Percentiles rank a stretch among this genome's conserved stretches.
Evolutionary conservation across 345 rosid species (phyloP).

Genomic region (Firmiana major): DNA sequence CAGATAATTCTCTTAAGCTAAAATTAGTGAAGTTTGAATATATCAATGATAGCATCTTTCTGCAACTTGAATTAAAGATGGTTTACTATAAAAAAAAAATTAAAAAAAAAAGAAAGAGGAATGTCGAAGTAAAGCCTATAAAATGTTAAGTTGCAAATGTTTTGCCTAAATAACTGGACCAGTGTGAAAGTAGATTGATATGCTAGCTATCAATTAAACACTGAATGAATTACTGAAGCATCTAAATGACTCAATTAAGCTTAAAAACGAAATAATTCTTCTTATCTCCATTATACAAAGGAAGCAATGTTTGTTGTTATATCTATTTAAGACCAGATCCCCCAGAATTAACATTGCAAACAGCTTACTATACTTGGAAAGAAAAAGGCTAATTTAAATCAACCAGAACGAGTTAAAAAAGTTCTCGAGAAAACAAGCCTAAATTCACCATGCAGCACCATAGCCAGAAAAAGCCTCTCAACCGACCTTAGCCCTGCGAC

Average conservation of each 20-base stretch:
- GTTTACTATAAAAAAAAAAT: neutral
- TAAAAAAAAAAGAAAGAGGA: no score
- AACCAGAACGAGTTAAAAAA: neutral
- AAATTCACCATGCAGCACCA: neutral
- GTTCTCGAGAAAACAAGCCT: neutral
- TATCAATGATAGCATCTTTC: neutral
- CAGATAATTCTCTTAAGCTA: neutral
- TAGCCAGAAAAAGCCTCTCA: constrained; percentile 15
- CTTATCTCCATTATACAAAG: neutral
- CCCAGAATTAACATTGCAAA: neutral
- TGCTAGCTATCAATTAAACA: neutral
- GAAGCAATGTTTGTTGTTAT: constrained; percentile 1
- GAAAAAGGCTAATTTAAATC: neutral
- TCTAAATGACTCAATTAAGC: neutral
- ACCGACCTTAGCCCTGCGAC: constrained; percentile 94
- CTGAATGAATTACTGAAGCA: neutral
- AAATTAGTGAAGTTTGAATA: constrained; percentile 1
- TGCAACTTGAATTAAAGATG: neutral
- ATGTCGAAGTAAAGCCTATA: neutral
- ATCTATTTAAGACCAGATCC: neutral
- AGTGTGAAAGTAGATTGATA: neutral
- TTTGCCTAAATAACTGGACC: neutral
- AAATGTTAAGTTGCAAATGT: neutral
- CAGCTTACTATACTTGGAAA: neutral
- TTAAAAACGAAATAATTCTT: neutral